These are phyloP conservation scores for Chalciporus chontae DNA, from an alignment of 768 basidiomycete genomes.

Conservation along the genomic window DNA sequence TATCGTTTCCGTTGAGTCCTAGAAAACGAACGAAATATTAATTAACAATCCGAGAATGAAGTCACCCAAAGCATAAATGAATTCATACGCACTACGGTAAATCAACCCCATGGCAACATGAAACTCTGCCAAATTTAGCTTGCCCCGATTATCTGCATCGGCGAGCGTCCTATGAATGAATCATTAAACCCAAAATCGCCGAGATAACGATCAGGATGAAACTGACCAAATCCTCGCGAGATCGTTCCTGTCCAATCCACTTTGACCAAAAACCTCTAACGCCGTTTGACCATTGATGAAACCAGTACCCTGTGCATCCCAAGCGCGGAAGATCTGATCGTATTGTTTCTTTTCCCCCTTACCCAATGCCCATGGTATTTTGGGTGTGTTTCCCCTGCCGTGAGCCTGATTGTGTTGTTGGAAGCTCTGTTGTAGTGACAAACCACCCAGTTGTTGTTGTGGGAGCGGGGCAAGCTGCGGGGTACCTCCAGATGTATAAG, in stretches of 20 bases:
- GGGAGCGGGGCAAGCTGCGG: slow-evolving; percentile 60
- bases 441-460: slow-evolving; percentile 50
- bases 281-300: slow-evolving; percentile 87
- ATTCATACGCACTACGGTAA: slow-evolving; percentile 73
- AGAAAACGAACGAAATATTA: background rate
- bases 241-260: slow-evolving; percentile 85
- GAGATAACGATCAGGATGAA: background rate
- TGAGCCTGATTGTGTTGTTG: slow-evolving; percentile 81
- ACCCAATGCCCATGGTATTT: slow-evolving; percentile 81
- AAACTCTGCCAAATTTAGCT: slow-evolving; percentile 93
- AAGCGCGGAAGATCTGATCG: slow-evolving; percentile 94
- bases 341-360: slow-evolving; percentile 95
- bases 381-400: slow-evolving; percentile 59
- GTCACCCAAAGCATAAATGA: background rate
- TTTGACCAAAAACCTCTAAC: slow-evolving; percentile 90
- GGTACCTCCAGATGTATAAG: slow-evolving; percentile 53
- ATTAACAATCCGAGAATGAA: background rate
- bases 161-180: slow-evolving; percentile 70
- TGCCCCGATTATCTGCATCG: slow-evolving; percentile 91
- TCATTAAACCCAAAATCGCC: background rate
- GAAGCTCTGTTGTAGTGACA: slow-evolving; percentile 78
- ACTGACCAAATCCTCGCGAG: slow-evolving; percentile 90
- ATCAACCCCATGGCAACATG: slow-evolving; percentile 99
- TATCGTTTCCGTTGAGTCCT: slow-evolving; percentile 90
- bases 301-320: slow-evolving; percentile 78